A percentile compares a stretch with the other conserved stretches of the same genome.
phyloP scores from a whole-genome alignment of 2,329 filamentous ascomycete genomes.

The Venturia effusa region DNA sequence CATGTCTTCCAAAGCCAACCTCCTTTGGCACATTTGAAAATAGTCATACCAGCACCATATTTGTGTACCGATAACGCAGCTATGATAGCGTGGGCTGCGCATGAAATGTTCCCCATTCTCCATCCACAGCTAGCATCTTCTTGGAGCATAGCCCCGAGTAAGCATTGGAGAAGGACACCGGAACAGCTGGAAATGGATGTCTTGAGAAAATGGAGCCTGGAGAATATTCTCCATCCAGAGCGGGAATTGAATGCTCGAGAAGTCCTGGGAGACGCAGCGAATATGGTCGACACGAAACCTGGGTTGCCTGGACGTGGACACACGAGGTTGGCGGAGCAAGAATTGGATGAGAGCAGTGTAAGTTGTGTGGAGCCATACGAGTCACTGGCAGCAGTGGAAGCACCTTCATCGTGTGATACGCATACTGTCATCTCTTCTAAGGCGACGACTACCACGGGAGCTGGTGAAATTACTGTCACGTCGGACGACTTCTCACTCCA shows the following conservation, averaged over 20 bases:
- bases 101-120: conserved; percentile 56
- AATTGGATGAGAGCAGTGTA: neutral
- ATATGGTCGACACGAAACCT: neutral
- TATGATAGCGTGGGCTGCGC: conserved; percentile 91
- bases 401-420: neutral
- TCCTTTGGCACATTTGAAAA: conserved; percentile 33
- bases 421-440: neutral
- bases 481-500: neutral
- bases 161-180: neutral
- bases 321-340: neutral
- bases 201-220: conserved; percentile 11
- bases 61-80: conserved; percentile 93
- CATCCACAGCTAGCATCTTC: neutral
- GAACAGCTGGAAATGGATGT: conserved; percentile 7
- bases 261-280: neutral
- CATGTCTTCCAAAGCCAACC: conserved; percentile 37
- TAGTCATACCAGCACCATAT: conserved; percentile 64
- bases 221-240: conserved; percentile 12
- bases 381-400: neutral
- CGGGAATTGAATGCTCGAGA: neutral
- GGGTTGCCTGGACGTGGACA: neutral
- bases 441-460: too few species aligned
- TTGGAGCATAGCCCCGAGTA: too few species aligned
- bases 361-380: neutral
- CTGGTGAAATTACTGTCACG: neutral